A percentile compares a stretch with the other conserved stretches of the same genome.
Conservation (phyloP, 441 rosid genomes). For the Adansonia gregorii region DNA sequence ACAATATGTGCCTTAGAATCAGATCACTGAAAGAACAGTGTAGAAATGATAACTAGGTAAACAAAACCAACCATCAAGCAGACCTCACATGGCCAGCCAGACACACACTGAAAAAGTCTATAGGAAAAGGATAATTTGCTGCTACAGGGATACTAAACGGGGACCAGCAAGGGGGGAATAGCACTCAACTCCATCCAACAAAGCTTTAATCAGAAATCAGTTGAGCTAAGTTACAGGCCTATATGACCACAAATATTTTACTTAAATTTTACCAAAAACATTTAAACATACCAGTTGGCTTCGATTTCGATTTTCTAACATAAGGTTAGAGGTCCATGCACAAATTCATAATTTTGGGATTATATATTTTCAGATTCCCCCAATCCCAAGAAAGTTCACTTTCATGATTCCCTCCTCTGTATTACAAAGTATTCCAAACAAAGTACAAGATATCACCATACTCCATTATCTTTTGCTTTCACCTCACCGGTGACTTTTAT, state of each 20-base stretch:
- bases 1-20: background rate
- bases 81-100: background rate
- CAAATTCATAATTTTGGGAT: background rate
- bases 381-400: slow-evolving; percentile 4
- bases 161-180: background rate
- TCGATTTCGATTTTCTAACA: background rate
- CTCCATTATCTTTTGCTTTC: background rate
- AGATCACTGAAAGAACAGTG: background rate
- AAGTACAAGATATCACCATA: background rate
- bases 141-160: background rate
- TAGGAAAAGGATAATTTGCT: background rate
- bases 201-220: slow-evolving; percentile 1
- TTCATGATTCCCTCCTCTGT: background rate
- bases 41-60: background rate
- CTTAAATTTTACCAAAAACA: slow-evolving; percentile 3
- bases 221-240: background rate
- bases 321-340: background rate
- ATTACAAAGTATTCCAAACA: slow-evolving; percentile 16
- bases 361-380: slow-evolving; percentile 1
- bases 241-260: background rate
- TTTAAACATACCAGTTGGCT: background rate
- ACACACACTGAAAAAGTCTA: background rate
- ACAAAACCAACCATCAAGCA: background rate
- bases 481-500: background rate
- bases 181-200: background rate